Percentiles rank a stretch among this genome's conserved stretches.
phyloP scores from a whole-genome alignment of 495 filamentous ascomycete genomes.

The Penicillium nucicola region DNA sequence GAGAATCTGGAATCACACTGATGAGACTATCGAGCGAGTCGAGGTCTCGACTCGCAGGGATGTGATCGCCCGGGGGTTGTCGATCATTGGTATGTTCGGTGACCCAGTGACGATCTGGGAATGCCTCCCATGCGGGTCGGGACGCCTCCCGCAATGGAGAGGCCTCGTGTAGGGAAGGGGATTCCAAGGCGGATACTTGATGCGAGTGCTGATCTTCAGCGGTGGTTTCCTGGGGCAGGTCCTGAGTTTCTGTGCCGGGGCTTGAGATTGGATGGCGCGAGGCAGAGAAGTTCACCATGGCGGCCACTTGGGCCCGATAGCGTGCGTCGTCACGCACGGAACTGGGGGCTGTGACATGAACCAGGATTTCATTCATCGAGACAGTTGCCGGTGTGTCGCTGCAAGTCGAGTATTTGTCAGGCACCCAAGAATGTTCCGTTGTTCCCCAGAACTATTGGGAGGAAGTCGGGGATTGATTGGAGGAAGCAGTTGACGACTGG shows the following conservation, averaged over 20 bases:
- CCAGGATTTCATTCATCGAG: constrained; percentile 54
- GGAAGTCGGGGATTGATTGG: no score
- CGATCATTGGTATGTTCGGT: background rate
- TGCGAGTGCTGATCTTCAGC: background rate
- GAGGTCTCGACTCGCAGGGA: background rate
- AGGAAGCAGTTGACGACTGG: no score
- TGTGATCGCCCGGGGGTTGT: background rate
- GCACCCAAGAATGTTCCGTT: no score
- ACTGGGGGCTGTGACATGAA: constrained; percentile 67
- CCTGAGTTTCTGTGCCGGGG: background rate
- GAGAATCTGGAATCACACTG: constrained; percentile 49
- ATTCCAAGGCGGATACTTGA: background rate
- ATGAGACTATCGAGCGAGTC: constrained; percentile 43
- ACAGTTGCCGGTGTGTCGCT: no score
- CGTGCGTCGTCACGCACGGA: constrained; percentile 55
- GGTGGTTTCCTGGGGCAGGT: background rate
- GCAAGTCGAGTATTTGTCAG: no score
- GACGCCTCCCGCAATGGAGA: constrained; percentile 2
- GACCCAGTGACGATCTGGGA: background rate
- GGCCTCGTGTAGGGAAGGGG: background rate
- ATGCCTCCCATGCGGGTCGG: background rate
- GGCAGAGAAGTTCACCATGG: constrained; percentile 57
- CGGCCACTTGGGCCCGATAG: constrained; percentile 60
- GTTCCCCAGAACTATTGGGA: no score
- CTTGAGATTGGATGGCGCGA: constrained; percentile 23